Conservation (phyloP, 1,284 basidiomycete species). For the Moesziomyces aphidis region DNA sequence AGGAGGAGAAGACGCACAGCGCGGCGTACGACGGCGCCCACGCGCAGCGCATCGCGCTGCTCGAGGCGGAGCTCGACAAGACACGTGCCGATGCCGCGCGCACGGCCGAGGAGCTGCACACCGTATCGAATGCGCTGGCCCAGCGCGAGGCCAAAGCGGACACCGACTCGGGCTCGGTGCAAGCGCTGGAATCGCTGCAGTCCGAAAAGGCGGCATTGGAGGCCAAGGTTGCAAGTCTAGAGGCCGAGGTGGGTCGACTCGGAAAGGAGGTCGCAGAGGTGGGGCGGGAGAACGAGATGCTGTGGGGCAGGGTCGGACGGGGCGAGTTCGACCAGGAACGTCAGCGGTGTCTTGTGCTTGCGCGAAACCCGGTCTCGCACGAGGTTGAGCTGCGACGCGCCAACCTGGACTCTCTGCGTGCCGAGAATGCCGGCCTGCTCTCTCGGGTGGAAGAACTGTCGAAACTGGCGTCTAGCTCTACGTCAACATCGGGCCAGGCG, state of each 20-base stretch:
- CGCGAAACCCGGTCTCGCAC: constrained; percentile 79
- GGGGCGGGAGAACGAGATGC: constrained; percentile 79
- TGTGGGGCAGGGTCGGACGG: constrained; percentile 72
- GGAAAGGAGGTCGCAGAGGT: constrained; percentile 73
- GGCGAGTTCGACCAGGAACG: constrained; percentile 81
- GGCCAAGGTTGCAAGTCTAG: constrained; percentile 49
- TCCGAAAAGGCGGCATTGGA: constrained; percentile 41
- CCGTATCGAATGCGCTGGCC: constrained; percentile 2
- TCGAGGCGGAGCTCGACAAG: constrained; percentile 53
- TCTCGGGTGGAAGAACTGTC: constrained; percentile 64
- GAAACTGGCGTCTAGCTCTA: constrained; percentile 31
- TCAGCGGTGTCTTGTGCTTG: constrained; percentile 77
- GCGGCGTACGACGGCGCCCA: constrained; percentile 58
- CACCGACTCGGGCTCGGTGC: constrained; percentile 5
- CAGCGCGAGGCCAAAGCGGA: constrained; percentile 22
- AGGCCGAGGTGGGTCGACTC: constrained; percentile 39
- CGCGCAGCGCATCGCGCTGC: constrained; percentile 55
- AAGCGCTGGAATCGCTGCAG: not conserved
- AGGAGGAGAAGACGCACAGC: constrained; percentile 57
- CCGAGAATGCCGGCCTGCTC: constrained; percentile 79
- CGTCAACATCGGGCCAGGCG: constrained; percentile 69
- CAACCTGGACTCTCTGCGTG: constrained; percentile 77
- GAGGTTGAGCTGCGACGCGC: constrained; percentile 78
- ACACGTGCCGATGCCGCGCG: constrained; percentile 14
- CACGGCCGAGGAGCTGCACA: constrained; percentile 14